These are phyloP conservation scores for Pyrenochaeta sp. DNA, from an alignment of 2,329 filamentous ascomycete species.

Conservation along the genomic window DNA sequence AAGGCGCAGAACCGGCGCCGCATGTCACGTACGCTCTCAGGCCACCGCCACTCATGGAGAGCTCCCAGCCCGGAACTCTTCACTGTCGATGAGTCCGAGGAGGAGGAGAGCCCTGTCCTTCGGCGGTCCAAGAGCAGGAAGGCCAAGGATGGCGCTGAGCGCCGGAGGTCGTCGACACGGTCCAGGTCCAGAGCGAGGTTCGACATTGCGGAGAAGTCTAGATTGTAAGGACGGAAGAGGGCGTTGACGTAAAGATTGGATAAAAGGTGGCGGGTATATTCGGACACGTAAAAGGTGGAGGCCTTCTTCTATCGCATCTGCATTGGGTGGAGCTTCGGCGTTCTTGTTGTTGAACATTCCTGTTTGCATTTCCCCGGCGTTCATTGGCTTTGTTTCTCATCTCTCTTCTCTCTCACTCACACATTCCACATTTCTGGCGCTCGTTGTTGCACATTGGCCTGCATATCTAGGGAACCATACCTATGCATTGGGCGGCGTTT, in stretches of 20 bases:
- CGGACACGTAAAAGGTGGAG: background rate
- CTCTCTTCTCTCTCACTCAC: slow-evolving; percentile 4
- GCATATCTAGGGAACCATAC: slow-evolving; percentile 12
- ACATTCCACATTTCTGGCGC: slow-evolving; percentile 33
- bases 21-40: slow-evolving; percentile 46
- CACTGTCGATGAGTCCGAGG: slow-evolving; percentile 52
- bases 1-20: slow-evolving; percentile 40
- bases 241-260: slow-evolving; percentile 9
- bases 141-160: slow-evolving; percentile 45
- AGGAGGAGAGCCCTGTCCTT: slow-evolving; percentile 38
- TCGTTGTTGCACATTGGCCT: slow-evolving; percentile 15
- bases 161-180: slow-evolving; percentile 41
- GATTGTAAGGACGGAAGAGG: slow-evolving; percentile 26
- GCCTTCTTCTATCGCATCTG: slow-evolving; percentile 22
- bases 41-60: slow-evolving; percentile 51
- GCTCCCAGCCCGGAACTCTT: slow-evolving; percentile 52
- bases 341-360: slow-evolving; percentile 17
- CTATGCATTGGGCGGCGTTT: slow-evolving; percentile 39
- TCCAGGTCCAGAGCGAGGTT: slow-evolving; percentile 35
- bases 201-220: slow-evolving; percentile 41
- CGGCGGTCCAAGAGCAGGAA: slow-evolving; percentile 39
- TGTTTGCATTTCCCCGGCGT: slow-evolving; percentile 36
- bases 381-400: slow-evolving; percentile 14
- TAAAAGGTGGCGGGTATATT: background rate
- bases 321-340: slow-evolving; percentile 38